Conservation (phyloP, 164 flowering plant species). For the Tetrastigma voinierianum region DNA sequence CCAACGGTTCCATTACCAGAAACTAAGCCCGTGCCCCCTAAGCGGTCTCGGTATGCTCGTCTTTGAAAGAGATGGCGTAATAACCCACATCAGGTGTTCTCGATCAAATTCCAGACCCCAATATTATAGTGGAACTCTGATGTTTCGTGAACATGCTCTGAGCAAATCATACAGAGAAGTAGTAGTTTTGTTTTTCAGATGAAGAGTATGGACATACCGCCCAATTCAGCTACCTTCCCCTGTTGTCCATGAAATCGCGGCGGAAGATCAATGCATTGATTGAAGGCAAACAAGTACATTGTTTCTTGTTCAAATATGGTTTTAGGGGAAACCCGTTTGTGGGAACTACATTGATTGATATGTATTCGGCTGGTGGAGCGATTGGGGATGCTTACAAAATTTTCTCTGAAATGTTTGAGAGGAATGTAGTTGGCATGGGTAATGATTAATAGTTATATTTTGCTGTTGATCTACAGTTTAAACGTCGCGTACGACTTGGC, state of each 20-base stretch:
- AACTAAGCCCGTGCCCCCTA: slow-evolving; percentile 38
- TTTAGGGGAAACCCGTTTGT: slow-evolving; percentile 46
- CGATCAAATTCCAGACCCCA: slow-evolving; percentile 44
- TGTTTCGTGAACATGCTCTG: slow-evolving; percentile 53
- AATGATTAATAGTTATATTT: slow-evolving; percentile 48
- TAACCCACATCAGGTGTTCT: slow-evolving; percentile 53
- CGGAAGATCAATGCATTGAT: slow-evolving; percentile 27
- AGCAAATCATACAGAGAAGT: slow-evolving; percentile 35
- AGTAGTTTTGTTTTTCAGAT: slow-evolving; percentile 41
- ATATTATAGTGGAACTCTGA: slow-evolving; percentile 48
- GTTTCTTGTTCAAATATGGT: slow-evolving; percentile 46
- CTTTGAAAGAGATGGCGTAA: slow-evolving; percentile 18
- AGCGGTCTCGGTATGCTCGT: slow-evolving; percentile 30
- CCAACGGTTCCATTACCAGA: slow-evolving; percentile 36
- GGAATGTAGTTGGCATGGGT: slow-evolving; percentile 68
- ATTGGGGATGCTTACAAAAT: slow-evolving; percentile 39
- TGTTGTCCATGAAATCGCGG: slow-evolving; percentile 54
- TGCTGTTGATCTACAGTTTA: slow-evolving; percentile 32
- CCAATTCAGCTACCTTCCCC: slow-evolving; percentile 65
- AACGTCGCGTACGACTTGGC: slow-evolving; percentile 56
- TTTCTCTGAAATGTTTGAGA: slow-evolving; percentile 56
- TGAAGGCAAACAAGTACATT: slow-evolving; percentile 57
- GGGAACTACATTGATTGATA: slow-evolving; percentile 59
- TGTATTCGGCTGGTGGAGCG: slow-evolving; percentile 44
- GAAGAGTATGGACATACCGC: slow-evolving; percentile 36